Base-by-base conservation (phyloP, 2,329 filamentous ascomycete species). In the Didymella pomorum region DNA sequence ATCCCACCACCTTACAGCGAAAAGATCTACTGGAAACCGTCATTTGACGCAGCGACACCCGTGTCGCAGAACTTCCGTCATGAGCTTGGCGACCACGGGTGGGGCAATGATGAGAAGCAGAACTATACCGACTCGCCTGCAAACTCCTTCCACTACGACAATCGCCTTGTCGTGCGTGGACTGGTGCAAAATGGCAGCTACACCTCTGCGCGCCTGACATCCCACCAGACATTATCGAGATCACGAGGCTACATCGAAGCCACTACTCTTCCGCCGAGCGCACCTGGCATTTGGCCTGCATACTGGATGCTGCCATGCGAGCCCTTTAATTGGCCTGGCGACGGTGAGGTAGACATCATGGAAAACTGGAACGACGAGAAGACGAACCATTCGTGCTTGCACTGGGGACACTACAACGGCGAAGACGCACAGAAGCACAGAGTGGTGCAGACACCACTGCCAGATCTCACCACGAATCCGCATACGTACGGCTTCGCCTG, bases 51-150 rank as follows among this genome's bases (percentile, higher is more conserved):
- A 0, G 72, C 78, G 14, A 75, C 78, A 2, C 79, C 82, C 0
- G 77, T 87, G 3, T 78, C 77, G 0, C 71, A 76, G 3, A 81
- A 86, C 61, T 87, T 86, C 76, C 76, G 83, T 4, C 81, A 83
- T 28, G 84, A 86, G 69, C 77, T 83, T 31, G 85, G 85, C 26
- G 80, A 79, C n/a, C 80, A 85, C 66, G 85, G 85, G 35, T 87
- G 85, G 85, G 85, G 85, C 21, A 87, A 87, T 67, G 82, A 85
- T 60, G 85, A 87, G 75, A 76, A 84, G 47, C 80, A 87, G 72
- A 82, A 84, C 74, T 87, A 87, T 69, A 83, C 82, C 6, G 74
- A 80, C 31, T 71, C 75, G 11, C 70, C 79, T 0, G 67, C 76
- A 4, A 87, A 87, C 66, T 81, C 81, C 21, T 87, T 87, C 69